phyloP scores from a whole-genome alignment of 2,329 filamentous ascomycete species.

The Fusarium sp. region DNA sequence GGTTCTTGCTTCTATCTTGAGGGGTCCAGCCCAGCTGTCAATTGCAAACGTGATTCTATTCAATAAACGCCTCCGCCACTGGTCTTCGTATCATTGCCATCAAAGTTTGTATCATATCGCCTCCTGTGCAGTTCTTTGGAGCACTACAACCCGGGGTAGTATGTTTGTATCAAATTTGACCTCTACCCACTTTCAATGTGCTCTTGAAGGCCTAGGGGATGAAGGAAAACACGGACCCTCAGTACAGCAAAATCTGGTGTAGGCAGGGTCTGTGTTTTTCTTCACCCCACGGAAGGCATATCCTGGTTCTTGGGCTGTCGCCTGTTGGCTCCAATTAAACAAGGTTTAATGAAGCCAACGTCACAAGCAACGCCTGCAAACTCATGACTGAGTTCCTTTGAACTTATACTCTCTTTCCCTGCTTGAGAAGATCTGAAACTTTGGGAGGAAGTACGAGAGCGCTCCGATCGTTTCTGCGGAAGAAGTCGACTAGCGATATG shows the following conservation, averaged over 20 bases:
- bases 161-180: neutral
- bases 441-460: slow-evolving; percentile 91
- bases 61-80: slow-evolving; percentile 33
- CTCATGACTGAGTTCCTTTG: neutral
- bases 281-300: too few relatives aligned
- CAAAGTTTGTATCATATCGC: slow-evolving; percentile 3
- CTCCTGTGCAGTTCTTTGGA: neutral
- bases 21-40: slow-evolving; percentile 28
- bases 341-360: slow-evolving; percentile 20
- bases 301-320: slow-evolving; percentile 5
- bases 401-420: slow-evolving; percentile 69
- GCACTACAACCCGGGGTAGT: neutral
- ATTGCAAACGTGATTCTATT: slow-evolving; percentile 16
- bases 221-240: too few relatives aligned
- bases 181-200: slow-evolving; percentile 14
- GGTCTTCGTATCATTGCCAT: slow-evolving; percentile 11
- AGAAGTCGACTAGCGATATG: slow-evolving; percentile 87
- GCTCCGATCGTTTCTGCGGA: slow-evolving; percentile 88
- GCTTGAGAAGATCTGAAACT: slow-evolving; percentile 78
- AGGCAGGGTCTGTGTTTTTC: too few relatives aligned
- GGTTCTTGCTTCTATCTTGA: slow-evolving; percentile 23
- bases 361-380: slow-evolving; percentile 5
- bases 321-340: slow-evolving; percentile 10
- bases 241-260: too few relatives aligned
- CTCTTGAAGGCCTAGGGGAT: neutral